Evolutionary conservation across 2,329 filamentous ascomycete species (phyloP), one percentile per base, ranked within the genome.

Genomic region (Cryoendolithus antarcticus): DNA sequence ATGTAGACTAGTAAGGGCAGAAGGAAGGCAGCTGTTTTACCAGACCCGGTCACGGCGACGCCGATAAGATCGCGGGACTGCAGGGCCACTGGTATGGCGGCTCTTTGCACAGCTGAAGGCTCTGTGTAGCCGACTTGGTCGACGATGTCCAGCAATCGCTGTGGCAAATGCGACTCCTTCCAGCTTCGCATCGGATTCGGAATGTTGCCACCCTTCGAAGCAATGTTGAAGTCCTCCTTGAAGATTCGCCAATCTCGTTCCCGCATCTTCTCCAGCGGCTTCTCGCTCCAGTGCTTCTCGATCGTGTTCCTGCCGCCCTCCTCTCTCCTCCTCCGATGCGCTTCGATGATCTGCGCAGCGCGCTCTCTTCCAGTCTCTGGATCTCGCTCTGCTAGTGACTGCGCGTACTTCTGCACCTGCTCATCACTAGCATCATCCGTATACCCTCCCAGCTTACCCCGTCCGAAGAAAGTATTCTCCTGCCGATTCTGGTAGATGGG

Each of bases 231-330:
- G 62, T 98, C 88, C 61, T 96, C 91, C 64, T 96, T 98, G 77
- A 98, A 95, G 52, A 98, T 96, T 57, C 91, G 84, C 91, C 91
- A 98, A 62, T 98, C 91, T 59, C 91, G 74, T 64, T 96, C 88
- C 46, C 86, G 83, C 91, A 98, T 98, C 53, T 94, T 84, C 9
- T 83, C 77, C 46, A 96, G 67, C 45, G 72, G 74, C 75, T 98
- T 98, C 58, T 95, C 85, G 40, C 83, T 86, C 91, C 91, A 98
- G 62, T 94, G 86, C 61, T 88, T 88, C 52, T 93, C 88, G 41
- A 93, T 70, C 28, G 80, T 80, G 47, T 80, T 85, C 45, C 82
- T 74, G 1, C 69, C 65, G 8, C 78, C 77, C 46, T 82, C 76
- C 54, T 93, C 81, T 53, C 77, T 81, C 21, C 80, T 77, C 48